Conservation (phyloP, 2,329 filamentous ascomycete genomes). For the Monosporascus sp. region DNA sequence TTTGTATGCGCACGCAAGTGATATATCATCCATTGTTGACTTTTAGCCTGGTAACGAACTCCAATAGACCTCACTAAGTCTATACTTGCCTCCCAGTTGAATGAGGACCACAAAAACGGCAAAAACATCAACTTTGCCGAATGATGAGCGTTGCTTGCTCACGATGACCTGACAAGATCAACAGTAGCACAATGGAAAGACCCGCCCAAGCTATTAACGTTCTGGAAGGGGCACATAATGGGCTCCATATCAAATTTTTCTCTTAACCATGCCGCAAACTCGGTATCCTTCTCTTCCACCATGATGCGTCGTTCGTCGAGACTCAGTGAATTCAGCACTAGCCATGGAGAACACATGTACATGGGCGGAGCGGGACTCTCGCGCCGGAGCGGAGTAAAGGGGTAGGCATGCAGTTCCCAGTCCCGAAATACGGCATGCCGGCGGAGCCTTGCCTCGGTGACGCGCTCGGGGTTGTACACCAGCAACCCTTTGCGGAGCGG, state of each 20-base stretch:
- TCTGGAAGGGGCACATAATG: conserved; percentile 17
- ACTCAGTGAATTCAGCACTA: conserved; percentile 21
- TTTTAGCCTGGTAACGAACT: no score
- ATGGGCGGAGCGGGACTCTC: conserved; percentile 10
- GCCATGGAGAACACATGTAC: conserved; percentile 24
- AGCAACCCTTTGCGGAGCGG: conserved; percentile 23
- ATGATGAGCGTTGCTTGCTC: no score
- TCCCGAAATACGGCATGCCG: conserved; percentile 18
- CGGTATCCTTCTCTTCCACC: conserved; percentile 20
- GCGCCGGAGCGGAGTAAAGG: conserved; percentile 11
- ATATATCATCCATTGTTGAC: no score
- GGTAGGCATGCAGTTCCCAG: conserved; percentile 24
- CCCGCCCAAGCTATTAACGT: conserved; percentile 28
- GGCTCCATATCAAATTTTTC: no score
- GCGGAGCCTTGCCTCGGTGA: conserved; percentile 17
- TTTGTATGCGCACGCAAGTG: no score
- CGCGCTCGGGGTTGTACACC: conserved; percentile 21
- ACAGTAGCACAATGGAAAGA: conserved; percentile 27
- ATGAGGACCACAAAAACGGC: no score
- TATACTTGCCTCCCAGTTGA: no score
- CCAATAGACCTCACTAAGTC: no score
- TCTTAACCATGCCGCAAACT: neutral
- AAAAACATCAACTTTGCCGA: no score
- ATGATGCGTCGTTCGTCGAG: conserved; percentile 21
- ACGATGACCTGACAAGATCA: neutral